Percentiles rank a stretch among this genome's conserved stretches.
Evolutionary conservation across 192 early-diverging fungal genomes (phyloP).

Genomic region (Phycomyces nitens): DNA sequence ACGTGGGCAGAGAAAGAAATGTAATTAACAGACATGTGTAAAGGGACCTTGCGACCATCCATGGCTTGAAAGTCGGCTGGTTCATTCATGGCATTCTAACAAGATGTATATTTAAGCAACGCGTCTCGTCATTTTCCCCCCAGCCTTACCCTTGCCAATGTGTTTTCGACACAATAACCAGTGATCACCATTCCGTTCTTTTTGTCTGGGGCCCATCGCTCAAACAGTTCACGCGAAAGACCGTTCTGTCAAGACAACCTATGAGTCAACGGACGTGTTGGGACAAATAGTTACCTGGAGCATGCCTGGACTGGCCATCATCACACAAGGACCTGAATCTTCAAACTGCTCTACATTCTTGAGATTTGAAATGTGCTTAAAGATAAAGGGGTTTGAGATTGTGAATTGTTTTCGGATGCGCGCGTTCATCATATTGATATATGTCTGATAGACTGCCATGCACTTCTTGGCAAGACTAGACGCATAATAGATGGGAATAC

Average conservation of each 20-base stretch:
- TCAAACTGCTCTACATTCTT: constrained; percentile 86
- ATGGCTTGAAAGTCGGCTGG: constrained; percentile 80
- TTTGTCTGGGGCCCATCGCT: constrained; percentile 90
- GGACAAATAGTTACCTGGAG: constrained; percentile 58
- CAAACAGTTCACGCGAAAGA: constrained; percentile 90
- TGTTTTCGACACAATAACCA: constrained; percentile 97
- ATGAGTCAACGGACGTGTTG: not conserved
- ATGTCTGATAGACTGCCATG: constrained; percentile 96
- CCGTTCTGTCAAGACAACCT: constrained; percentile 61
- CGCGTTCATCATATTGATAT: constrained; percentile 98
- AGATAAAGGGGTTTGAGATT: constrained; percentile 90
- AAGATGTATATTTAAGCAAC: not conserved
- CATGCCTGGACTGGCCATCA: constrained; percentile 99
- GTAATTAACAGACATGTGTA: constrained; percentile 85
- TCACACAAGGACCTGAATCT: constrained; percentile 95
- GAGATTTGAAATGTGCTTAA: constrained; percentile 91
- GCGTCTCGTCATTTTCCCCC: no score
- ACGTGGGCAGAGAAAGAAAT: constrained; percentile 98
- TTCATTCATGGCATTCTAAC: constrained; percentile 66
- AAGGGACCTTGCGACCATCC: constrained; percentile 75
- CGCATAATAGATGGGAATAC: constrained; percentile 94
- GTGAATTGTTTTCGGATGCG: constrained; percentile 87
- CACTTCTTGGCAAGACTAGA: constrained; percentile 93
- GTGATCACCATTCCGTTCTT: constrained; percentile 93
- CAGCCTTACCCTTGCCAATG: constrained; percentile 70